These are phyloP conservation scores for Suhomyces bokatorum DNA, from an alignment of 1,139 yeast genomes.

Conservation along the genomic window DNA sequence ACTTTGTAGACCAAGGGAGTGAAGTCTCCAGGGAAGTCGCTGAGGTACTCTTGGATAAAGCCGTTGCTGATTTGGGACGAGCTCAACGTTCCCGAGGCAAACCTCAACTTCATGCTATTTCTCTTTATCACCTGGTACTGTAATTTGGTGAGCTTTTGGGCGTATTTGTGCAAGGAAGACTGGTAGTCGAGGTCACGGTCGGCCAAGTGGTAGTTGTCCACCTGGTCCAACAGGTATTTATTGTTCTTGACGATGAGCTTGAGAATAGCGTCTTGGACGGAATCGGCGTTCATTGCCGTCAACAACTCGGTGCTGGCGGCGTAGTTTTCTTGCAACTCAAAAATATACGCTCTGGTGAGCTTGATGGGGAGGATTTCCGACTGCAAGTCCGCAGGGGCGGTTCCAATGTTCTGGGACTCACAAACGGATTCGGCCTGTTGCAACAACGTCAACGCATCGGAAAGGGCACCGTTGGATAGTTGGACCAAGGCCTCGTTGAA, in stretches of 20 bases:
- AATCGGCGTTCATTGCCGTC: conserved; percentile 21
- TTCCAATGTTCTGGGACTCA: conserved; percentile 37
- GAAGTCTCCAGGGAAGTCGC: conserved; percentile 34
- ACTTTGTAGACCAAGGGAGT: conserved; percentile 34
- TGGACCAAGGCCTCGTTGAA: conserved; percentile 70
- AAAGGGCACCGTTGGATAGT: conserved; percentile 46
- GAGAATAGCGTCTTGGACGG: conserved; percentile 33
- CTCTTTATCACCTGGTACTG: conserved; percentile 45
- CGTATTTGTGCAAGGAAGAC: conserved; percentile 32
- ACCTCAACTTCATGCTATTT: conserved; percentile 46
- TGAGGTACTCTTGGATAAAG: conserved; percentile 22
- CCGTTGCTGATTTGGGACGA: conserved; percentile 23
- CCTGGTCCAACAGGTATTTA: conserved; percentile 22
- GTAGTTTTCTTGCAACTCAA: conserved; percentile 47
- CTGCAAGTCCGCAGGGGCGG: conserved; percentile 41
- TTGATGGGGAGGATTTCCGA: conserved; percentile 62
- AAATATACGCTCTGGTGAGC: conserved; percentile 69
- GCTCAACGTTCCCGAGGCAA: conserved; percentile 39
- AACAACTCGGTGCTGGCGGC: conserved; percentile 45
- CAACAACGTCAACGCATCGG: conserved; percentile 48
- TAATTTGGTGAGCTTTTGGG: conserved; percentile 43
- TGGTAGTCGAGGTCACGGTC: conserved; percentile 49
- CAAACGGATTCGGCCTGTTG: conserved; percentile 51
- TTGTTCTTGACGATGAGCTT: conserved; percentile 38
- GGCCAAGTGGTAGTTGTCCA: conserved; percentile 28